These are phyloP conservation scores for Lizanozyma gosingica DNA, from an alignment of 1,139 yeast species.

Conservation along the genomic window DNA sequence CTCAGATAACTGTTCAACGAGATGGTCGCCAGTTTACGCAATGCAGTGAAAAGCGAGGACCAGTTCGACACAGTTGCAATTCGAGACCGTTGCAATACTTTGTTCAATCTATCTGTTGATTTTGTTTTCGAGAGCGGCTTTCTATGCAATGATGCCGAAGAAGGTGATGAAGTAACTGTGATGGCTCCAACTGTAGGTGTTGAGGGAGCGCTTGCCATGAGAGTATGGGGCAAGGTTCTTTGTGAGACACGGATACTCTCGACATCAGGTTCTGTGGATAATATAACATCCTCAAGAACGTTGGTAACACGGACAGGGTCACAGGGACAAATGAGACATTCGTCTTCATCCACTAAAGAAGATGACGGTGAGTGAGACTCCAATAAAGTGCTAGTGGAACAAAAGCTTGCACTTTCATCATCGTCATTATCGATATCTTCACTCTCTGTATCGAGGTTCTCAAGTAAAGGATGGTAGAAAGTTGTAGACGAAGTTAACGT, in stretches of 20 bases:
- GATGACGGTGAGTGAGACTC: neutral
- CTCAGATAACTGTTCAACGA: neutral
- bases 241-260: neutral
- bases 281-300: too few relatives aligned
- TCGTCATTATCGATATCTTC: neutral
- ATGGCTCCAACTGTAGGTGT: neutral
- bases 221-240: neutral
- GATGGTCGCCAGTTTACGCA: neutral
- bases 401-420: neutral
- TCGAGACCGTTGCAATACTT: neutral
- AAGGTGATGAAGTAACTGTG: too few relatives aligned
- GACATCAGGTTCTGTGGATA: neutral
- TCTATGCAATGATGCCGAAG: neutral
- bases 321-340: neutral
- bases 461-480: neutral
- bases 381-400: neutral
- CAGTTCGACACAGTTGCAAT: neutral
- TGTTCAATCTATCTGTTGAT: neutral
- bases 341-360: neutral
- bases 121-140: neutral
- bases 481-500: neutral
- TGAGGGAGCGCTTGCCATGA: neutral
- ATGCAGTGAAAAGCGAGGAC: neutral
- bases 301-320: neutral
- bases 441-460: neutral